Percentiles rank a stretch among this genome's conserved stretches.
Conservation (phyloP, 2,329 filamentous ascomycete genomes). For the Rhynchosporium secalis region DNA sequence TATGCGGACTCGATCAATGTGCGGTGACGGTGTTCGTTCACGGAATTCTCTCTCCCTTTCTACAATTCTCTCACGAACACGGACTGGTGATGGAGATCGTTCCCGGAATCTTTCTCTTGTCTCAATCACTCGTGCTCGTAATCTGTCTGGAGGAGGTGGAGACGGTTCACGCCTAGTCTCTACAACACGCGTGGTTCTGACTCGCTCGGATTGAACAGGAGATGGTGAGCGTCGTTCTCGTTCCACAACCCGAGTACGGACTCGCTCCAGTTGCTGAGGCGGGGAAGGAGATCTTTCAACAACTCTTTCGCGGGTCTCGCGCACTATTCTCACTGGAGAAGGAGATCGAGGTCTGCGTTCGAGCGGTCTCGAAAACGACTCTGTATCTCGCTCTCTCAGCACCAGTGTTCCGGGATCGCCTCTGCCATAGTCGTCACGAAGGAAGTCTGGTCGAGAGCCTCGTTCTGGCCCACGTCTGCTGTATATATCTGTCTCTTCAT, state of each 20-base stretch:
- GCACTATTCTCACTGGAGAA: slow-evolving; percentile 32
- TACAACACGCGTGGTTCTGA: slow-evolving; percentile 29
- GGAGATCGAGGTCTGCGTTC: slow-evolving; percentile 37
- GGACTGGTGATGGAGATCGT: slow-evolving; percentile 34
- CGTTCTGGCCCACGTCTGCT: slow-evolving; percentile 32
- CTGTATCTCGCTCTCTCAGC: slow-evolving; percentile 36
- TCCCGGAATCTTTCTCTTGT: slow-evolving; percentile 36
- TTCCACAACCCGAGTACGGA: slow-evolving; percentile 32
- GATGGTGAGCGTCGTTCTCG: slow-evolving; percentile 18
- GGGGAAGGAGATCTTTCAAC: slow-evolving; percentile 32
- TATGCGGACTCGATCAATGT: slow-evolving; percentile 36
- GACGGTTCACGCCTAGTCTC: slow-evolving; percentile 32
- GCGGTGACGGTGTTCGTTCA: slow-evolving; percentile 35
- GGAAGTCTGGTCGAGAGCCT: slow-evolving; percentile 35
- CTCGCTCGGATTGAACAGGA: slow-evolving; percentile 21
- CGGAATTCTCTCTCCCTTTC: slow-evolving; percentile 32
- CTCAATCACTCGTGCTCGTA: slow-evolving; percentile 38
- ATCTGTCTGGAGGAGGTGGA: slow-evolving; percentile 34
- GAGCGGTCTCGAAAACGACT: slow-evolving; percentile 32
- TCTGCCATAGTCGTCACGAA: slow-evolving; percentile 37
- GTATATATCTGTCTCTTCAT: slow-evolving; percentile 36
- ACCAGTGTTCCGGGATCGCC: slow-evolving; percentile 35
- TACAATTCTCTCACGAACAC: slow-evolving; percentile 35
- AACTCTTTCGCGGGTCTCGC: slow-evolving; percentile 32
- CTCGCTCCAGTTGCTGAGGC: slow-evolving; percentile 23